phyloP scores from a whole-genome alignment of 164 flowering plant genomes.

The Umbellularia californica region DNA sequence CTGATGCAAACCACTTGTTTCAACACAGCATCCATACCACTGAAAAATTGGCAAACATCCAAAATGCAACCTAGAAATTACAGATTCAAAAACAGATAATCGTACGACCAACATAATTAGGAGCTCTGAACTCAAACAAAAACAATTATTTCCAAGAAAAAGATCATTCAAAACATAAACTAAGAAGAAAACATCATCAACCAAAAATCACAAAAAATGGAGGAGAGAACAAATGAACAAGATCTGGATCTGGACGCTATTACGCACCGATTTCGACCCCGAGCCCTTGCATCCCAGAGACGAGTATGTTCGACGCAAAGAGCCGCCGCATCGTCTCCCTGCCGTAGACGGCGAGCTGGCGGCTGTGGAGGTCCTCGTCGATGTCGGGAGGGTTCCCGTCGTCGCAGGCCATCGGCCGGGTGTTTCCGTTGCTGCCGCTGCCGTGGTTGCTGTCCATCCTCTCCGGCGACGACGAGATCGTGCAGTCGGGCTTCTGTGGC shows the following conservation, averaged over 20 bases:
- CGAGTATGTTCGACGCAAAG: constrained; percentile 70
- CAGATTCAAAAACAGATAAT: too few species aligned
- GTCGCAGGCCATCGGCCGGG: constrained; percentile 29
- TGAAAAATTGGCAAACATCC: too few species aligned
- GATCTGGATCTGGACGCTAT: neutral
- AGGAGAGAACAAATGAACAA: too few species aligned
- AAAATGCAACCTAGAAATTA: too few species aligned
- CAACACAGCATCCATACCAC: too few species aligned
- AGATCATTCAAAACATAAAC: neutral
- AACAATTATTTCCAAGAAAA: neutral
- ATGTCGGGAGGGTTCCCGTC: constrained; percentile 44
- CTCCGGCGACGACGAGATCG: constrained; percentile 17
- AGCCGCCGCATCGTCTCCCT: constrained; percentile 87
- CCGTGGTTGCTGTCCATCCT: neutral
- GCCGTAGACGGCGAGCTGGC: constrained; percentile 91
- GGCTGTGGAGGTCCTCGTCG: constrained; percentile 94
- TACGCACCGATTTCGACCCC: constrained; percentile 79
- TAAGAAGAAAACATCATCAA: neutral
- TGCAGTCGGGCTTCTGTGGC: constrained; percentile 18
- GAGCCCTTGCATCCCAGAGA: constrained; percentile 90
- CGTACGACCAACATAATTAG: too few species aligned
- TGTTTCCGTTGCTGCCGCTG: constrained; percentile 10
- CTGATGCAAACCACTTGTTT: too few species aligned
- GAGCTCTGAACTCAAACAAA: too few species aligned
- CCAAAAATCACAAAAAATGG: neutral